A percentile compares a stretch with the other conserved stretches of the same genome.
Conservation (phyloP, 208 protist species). For the Trypanosoma avium region DNA sequence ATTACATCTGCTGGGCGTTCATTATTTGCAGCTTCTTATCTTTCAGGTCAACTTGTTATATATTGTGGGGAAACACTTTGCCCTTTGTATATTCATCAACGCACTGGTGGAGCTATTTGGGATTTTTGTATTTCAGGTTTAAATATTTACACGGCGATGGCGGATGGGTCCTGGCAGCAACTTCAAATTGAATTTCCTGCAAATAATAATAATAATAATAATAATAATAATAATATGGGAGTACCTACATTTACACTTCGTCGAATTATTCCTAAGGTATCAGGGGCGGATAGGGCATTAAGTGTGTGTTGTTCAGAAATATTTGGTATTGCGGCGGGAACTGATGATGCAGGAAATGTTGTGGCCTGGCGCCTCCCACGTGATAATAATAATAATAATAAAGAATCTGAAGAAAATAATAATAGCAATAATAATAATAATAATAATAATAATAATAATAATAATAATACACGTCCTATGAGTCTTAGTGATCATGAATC, state of each 20-base stretch:
- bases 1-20: slow-evolving; percentile 14
- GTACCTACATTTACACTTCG: slow-evolving; percentile 39
- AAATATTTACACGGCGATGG: slow-evolving; percentile 32
- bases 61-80: slow-evolving; percentile 69
- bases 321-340: slow-evolving; percentile 52
- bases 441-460: slow-evolving; percentile 2
- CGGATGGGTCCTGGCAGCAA: slow-evolving; percentile 54
- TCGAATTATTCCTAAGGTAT: slow-evolving; percentile 69
- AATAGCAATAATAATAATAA: slow-evolving; percentile 7
- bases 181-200: slow-evolving; percentile 39
- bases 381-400: slow-evolving; percentile 1
- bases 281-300: slow-evolving; percentile 81
- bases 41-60: slow-evolving; percentile 83
- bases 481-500: slow-evolving; percentile 57
- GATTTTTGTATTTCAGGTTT: slow-evolving; percentile 46
- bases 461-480: slow-evolving; percentile 5
- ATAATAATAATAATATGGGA: not conserved
- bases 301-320: slow-evolving; percentile 41
- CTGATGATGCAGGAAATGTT: slow-evolving; percentile 82
- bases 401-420: not conserved
- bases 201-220: not conserved
- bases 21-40: slow-evolving; percentile 64
- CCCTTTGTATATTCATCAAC: slow-evolving; percentile 73
- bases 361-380: slow-evolving; percentile 59
- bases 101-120: slow-evolving; percentile 82